Evolutionary conservation across 2,329 filamentous ascomycete genomes (phyloP).

Genomic region (Fusarium euwallaceae): DNA sequence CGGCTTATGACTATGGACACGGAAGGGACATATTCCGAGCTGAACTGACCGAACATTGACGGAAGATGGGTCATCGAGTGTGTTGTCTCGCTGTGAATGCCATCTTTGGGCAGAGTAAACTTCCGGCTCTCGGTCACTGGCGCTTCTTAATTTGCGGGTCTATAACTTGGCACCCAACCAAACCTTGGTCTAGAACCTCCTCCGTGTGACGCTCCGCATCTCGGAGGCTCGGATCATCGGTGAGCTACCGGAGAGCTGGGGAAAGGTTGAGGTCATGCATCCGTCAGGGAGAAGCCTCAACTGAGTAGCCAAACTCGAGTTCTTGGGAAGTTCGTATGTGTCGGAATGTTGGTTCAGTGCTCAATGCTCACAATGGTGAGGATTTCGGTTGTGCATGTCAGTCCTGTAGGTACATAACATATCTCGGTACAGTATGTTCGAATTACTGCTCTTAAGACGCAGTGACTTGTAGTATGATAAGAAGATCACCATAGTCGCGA

Average conservation of each 20-base stretch:
- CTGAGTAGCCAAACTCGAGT: slow-evolving; percentile 1
- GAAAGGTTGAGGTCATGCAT: slow-evolving; percentile 1
- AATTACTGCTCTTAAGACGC: neutral
- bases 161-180: neutral
- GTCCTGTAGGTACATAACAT: neutral
- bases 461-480: neutral
- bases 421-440: neutral
- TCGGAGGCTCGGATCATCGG: slow-evolving; percentile 6
- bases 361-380: neutral
- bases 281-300: slow-evolving; percentile 7
- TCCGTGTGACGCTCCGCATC: neutral
- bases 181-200: neutral
- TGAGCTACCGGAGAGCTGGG: neutral
- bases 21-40: neutral
- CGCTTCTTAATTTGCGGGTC: neutral
- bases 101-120: neutral
- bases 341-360: neutral
- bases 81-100: neutral
- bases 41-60: neutral
- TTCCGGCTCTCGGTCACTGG: neutral
- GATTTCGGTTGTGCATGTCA: neutral
- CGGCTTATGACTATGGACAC: neutral
- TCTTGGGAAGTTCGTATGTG: neutral
- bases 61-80: neutral
- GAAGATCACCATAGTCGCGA: neutral